Conservation (phyloP, 495 filamentous ascomycete genomes). For the Aspergillus egyptiacus region DNA sequence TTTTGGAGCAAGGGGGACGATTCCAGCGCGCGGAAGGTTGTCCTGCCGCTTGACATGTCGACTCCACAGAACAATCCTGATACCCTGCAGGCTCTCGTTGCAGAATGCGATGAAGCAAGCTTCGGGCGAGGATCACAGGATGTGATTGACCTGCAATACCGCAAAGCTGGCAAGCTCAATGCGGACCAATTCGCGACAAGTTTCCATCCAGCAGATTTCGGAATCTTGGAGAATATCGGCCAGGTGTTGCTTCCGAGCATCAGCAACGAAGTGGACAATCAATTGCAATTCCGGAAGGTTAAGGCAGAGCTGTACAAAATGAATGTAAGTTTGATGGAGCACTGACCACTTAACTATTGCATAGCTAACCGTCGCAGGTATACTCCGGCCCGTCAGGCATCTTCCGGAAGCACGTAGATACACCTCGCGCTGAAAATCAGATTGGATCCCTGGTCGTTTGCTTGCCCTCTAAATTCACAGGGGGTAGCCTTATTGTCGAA, state of each 20-base stretch:
- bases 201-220: constrained; percentile 48
- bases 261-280: constrained; percentile 1
- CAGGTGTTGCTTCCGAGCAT: constrained; percentile 43
- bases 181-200: constrained; percentile 35
- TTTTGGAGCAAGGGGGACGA: constrained; percentile 6
- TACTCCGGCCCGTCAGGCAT: constrained; percentile 48
- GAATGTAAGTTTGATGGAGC: constrained; percentile 37
- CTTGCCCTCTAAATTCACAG: constrained; percentile 43
- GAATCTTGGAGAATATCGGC: constrained; percentile 45
- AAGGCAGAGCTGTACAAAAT: constrained; percentile 51
- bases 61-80: neutral
- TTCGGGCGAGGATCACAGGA: constrained; percentile 43
- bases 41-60: constrained; percentile 3
- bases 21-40: neutral
- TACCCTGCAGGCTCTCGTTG: constrained; percentile 18
- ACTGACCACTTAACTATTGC: neutral
- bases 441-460: constrained; percentile 53
- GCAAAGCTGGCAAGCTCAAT: constrained; percentile 48
- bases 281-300: constrained; percentile 18
- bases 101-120: constrained; percentile 37
- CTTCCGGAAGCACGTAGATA: constrained; percentile 52
- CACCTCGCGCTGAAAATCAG: constrained; percentile 40
- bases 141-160: constrained; percentile 44
- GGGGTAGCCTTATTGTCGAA: constrained; percentile 23
- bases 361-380: constrained; percentile 19